These are phyloP conservation scores for Aspergillus fumigatiaffinis DNA, from an alignment of 2,329 filamentous ascomycete species.

Conservation along the genomic window DNA sequence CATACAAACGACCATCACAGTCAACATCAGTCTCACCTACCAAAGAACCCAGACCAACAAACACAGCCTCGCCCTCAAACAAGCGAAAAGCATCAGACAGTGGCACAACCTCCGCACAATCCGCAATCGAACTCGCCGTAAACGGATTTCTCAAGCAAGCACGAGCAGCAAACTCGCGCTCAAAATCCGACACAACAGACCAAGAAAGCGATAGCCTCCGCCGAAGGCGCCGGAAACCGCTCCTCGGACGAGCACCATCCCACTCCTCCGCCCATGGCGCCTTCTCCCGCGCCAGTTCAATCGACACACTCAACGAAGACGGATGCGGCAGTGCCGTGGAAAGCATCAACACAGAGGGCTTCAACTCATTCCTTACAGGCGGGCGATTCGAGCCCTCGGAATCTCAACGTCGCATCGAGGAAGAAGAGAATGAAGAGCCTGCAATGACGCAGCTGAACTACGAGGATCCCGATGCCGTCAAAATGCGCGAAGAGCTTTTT, in stretches of 20 bases:
- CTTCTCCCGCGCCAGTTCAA: conserved; percentile 46
- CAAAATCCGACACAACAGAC: conserved; percentile 18
- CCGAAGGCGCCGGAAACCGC: conserved; percentile 30
- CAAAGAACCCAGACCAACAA: conserved; percentile 6
- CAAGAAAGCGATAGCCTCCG: conserved; percentile 16
- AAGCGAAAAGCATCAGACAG: conserved; percentile 17
- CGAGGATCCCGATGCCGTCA: conserved; percentile 49
- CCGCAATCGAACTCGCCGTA: conserved; percentile 36
- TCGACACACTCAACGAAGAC: conserved; percentile 47
- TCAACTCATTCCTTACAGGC: conserved; percentile 29
- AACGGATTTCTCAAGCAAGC: conserved; percentile 41
- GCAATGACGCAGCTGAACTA: conserved; percentile 47
- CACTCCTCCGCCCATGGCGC: conserved; percentile 30
- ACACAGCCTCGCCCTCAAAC: conserved; percentile 7
- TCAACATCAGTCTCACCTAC: conserved; percentile 22
- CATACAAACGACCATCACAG: conserved; percentile 15
- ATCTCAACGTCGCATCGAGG: conserved; percentile 18
- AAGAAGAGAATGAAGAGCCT: conserved; percentile 33
- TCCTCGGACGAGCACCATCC: conserved; percentile 42
- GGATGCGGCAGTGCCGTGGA: conserved; percentile 37
- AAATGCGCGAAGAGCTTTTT: conserved; percentile 54
- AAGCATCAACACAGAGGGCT: conserved; percentile 22
- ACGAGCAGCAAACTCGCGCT: conserved; percentile 29
- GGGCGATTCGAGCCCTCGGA: conserved; percentile 30
- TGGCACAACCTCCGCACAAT: conserved; percentile 16